Base-by-base conservation (phyloP, 495 filamentous ascomycete genomes). In the Extremus antarcticus region DNA sequence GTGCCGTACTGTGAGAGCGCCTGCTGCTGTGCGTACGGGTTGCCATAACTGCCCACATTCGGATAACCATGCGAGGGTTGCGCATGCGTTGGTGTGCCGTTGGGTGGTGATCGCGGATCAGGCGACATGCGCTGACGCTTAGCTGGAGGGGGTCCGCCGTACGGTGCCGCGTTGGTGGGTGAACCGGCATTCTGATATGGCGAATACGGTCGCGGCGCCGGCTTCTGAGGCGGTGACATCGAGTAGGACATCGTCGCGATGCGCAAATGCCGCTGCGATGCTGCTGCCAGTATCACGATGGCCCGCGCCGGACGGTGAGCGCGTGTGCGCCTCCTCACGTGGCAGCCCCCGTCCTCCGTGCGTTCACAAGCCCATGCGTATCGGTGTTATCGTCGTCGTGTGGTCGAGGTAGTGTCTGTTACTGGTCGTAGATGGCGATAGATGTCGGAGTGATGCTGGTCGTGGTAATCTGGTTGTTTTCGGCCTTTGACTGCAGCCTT, bases 41-140 rank as follows among this genome's bases (percentile, higher is more conserved):
- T 62, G 3, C 59, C 59, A 39, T 62, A 62, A 1, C 11, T 22
- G 39, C 49, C 49, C 11, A 3, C 13, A 3, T 8, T 51, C 3
- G 47, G 55, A 35, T 25, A 3, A 3, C 54, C 54, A 16, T 61
- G 56, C 4, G 40, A 54, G 2, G 19, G 39, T 10, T 23, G 15
- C 10, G 32, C 23, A 43, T 54, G 47, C 11, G 24, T 17, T 16
- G 51, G 47, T n/a, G 29, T 25, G 10, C 50, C 50, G 21, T 47
- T 50, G 4, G 20, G 25, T 15, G 59, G 59, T 22, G 59, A 58
- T 7, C 51, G 59, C 2, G 59, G 54, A 32, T 62, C 59, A 2
- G 86, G 80, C 23, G 86, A 88, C 15, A 88, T 70, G 20, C 81
- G 80, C 53, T 79, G 79, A 45, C 86, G 77, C 68, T 94, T 86